phyloP scores from a whole-genome alignment of 768 basidiomycete species.

The Lyophyllum semitale region DNA sequence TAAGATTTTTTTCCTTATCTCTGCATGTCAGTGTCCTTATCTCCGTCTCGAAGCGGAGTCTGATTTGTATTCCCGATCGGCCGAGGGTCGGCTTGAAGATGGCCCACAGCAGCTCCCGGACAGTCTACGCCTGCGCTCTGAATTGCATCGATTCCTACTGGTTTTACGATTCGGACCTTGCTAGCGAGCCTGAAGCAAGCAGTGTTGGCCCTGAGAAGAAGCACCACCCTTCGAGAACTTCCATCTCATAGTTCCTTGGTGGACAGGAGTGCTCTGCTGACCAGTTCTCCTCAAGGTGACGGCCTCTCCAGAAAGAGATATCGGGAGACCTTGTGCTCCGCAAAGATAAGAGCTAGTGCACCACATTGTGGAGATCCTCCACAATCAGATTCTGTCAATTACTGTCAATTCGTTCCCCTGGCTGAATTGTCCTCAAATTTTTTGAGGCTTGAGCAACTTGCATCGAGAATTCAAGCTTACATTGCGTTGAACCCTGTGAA shows the following conservation, averaged over 20 bases:
- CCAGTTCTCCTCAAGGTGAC: not conserved
- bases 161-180: too few relatives aligned
- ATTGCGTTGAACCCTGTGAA: too few relatives aligned
- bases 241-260: not conserved
- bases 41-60: constrained; percentile 1
- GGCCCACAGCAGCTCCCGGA: constrained; percentile 1
- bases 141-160: too few relatives aligned
- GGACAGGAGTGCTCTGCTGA: not conserved
- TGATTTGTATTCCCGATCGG: constrained; percentile 13
- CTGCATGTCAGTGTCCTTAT: too few relatives aligned
- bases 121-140: too few relatives aligned
- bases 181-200: too few relatives aligned
- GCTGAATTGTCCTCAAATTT: too few relatives aligned
- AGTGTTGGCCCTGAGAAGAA: too few relatives aligned
- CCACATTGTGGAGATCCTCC: not conserved
- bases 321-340: not conserved
- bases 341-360: not conserved
- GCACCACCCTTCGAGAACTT: too few relatives aligned
- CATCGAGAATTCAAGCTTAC: too few relatives aligned
- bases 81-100: not conserved
- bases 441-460: too few relatives aligned
- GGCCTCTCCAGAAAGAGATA: not conserved
- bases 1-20: constrained; percentile 14
- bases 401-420: not conserved
- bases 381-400: not conserved